Conservation (phyloP, 2,329 filamentous ascomycete species). For the Colletotrichum endophyticum region DNA sequence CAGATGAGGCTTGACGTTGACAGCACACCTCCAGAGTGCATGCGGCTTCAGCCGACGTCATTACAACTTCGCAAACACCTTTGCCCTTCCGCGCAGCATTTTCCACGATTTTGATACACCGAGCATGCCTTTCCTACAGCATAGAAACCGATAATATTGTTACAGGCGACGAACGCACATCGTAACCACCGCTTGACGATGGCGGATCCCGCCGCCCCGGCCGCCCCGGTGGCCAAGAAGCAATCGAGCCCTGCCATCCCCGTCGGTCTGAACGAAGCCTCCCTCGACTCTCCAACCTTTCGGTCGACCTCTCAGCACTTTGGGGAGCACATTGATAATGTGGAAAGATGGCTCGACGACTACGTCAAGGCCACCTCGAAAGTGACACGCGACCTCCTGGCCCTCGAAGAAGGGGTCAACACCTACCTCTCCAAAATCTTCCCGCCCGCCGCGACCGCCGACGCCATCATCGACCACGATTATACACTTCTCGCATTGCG, state of each 20-base stretch:
- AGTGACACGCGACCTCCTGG: slow-evolving; percentile 66
- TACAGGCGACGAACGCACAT: neutral
- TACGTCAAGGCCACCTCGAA: slow-evolving; percentile 60
- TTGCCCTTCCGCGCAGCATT: neutral
- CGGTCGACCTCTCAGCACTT: slow-evolving; percentile 87
- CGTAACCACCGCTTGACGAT: neutral
- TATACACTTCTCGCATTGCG: slow-evolving; percentile 89
- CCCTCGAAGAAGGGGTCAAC: slow-evolving; percentile 81
- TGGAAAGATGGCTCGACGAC: slow-evolving; percentile 88
- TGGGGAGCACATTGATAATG: slow-evolving; percentile 85
- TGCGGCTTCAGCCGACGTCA: slow-evolving; percentile 18
- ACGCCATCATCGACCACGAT: slow-evolving; percentile 91
- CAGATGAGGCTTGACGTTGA: slow-evolving; percentile 14
- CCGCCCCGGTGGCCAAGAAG: slow-evolving; percentile 8
- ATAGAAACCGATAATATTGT: neutral
- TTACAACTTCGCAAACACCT: slow-evolving; percentile 1
- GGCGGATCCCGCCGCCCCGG: slow-evolving; percentile 14
- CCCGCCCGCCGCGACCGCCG: slow-evolving; percentile 76
- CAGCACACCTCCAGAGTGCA: slow-evolving; percentile 11
- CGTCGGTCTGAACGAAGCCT: slow-evolving; percentile 90
- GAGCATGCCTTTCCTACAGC: slow-evolving; percentile 8
- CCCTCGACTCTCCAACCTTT: slow-evolving; percentile 95
- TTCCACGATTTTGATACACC: neutral
- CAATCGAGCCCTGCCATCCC: slow-evolving; percentile 59
- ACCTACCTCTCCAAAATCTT: slow-evolving; percentile 76